Base-by-base conservation (phyloP, 805 yeast genomes). In the Cyberlindnera samutprakarnensis region DNA sequence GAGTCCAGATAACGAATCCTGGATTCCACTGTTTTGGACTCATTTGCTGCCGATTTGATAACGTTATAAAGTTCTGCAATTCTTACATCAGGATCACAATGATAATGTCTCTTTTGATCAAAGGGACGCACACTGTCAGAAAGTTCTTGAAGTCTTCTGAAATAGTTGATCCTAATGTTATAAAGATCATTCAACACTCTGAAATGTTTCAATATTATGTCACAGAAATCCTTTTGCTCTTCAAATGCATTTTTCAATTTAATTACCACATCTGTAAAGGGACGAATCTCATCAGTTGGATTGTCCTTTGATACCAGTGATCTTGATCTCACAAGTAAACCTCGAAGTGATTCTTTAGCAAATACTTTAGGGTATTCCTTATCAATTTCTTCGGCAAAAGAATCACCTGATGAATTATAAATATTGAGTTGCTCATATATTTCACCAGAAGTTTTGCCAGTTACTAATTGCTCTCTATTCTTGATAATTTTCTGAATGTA, bases 91-190 rank as follows among this genome's bases (percentile, higher is more conserved):
- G 30, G 20, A 11, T 28, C 18, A 11, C 28, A 31, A 13, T 36
- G 21, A 6, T 14, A 21, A 43, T 42, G 59, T 24, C 44, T 40
- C 14, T 54, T 45, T 12, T 64, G 54, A 16, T 60, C 61, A 32
- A 72, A 60, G 7, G 72, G 67, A 7, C 69, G 68, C 22, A 90
- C 88, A 25, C 77, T 76, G 56, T 92, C 97, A 0, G 96, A 86
- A 16, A 88, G 68, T 32, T 68, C 78, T 54, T 92, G 98, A 19
- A 92, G 66, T 39, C 85, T 88, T 45, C 77, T 75, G 59, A 78
- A 92, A 54, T 88, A 92, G 26, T 71, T 81, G 23, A 90, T 70
- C 32, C 90, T 74, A n/a, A 77, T 61, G 55, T 90, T 92, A 58
- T 78, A 90, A 1, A 83, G 68, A 20, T 70, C 68, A 41, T 85